Base-by-base conservation (phyloP, 164 flowering plant genomes). In the Tetracentron sinense region DNA sequence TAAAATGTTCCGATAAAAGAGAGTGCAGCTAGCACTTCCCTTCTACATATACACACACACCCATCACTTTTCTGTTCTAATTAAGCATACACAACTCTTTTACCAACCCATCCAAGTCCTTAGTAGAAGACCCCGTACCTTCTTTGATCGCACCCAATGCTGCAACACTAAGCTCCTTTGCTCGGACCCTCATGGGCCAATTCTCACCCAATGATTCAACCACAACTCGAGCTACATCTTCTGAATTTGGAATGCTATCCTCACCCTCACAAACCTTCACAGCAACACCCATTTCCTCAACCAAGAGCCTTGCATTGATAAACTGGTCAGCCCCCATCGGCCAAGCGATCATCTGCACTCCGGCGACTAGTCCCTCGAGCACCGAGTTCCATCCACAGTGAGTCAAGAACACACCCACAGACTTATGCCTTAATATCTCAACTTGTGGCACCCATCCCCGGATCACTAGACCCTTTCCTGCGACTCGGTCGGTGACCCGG, bases 351-450 rank as follows among this genome's bases (percentile, higher is more conserved):
- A 80, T 49, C 69, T 59, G 30, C 2, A 61, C 74, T 14, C 83
- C 81, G 0, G 55, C 56, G 22, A 29, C 71, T 29, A 76, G 56
- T 72, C 51, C 76, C 82, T 35, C 44, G 8, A 69, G 42, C 65
- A 67, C 51, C 56, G 82, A 78, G 72, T 78, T 75, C 84, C 84
- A 78, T 28, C 84, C 84, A 28, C 81, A 77, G 57, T 80, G 83
- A 62, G 74, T 77, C 67, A 80, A 50, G 26, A 78, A 80, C 60
- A 71, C 79, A 12, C 81, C 80, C 42, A 80, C 82, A 4, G 78
- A 78, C 10, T 46, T 12, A 64, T 81, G 82, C 15, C 51, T 38
- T 58, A 81, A 68, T 50, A 78, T 64, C 61, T 14, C 7, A 67
- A 62, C 69, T 52, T 78, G 84, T 6, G 80, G 82, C 10, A 71